These are phyloP conservation scores for Aspergillus phoenicis DNA, from an alignment of 2,329 filamentous ascomycete species.

Conservation along the genomic window DNA sequence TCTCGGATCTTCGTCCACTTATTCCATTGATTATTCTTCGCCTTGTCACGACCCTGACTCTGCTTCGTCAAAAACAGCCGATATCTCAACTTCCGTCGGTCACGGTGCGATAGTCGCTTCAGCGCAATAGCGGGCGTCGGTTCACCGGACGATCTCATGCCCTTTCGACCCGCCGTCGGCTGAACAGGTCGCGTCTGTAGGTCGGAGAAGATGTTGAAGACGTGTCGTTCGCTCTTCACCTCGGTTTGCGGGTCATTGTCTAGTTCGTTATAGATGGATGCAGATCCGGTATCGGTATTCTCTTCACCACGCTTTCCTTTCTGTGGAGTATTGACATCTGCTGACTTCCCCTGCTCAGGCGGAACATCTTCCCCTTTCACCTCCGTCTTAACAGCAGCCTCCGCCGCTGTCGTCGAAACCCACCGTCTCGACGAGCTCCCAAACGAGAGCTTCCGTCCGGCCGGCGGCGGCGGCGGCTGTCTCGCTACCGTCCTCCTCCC, in stretches of 20 bases:
- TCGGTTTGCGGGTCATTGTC: not conserved
- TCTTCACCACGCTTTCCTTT: not conserved
- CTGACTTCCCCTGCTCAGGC: too few species aligned
- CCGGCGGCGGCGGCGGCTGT: not conserved
- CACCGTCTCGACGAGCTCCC: conserved; percentile 25
- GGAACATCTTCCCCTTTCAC: too few species aligned
- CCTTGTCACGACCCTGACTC: not conserved
- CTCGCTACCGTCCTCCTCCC: not conserved
- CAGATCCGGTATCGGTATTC: too few species aligned
- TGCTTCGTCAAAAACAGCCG: conserved; percentile 20
- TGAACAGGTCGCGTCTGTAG: not conserved
- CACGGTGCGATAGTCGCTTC: conserved; percentile 25
- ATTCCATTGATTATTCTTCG: conserved; percentile 11
- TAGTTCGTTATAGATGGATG: not conserved
- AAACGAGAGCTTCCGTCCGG: conserved; percentile 13
- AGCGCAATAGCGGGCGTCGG: not conserved
- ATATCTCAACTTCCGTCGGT: conserved; percentile 32
- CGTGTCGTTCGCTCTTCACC: not conserved
- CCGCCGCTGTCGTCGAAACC: conserved; percentile 16
- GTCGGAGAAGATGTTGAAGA: not conserved
- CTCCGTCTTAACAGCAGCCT: not conserved
- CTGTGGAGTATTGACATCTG: not conserved
- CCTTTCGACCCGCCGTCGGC: not conserved
- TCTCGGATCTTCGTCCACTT: conserved; percentile 32
- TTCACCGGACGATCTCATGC: not conserved